Conservation (phyloP, 2,329 filamentous ascomycete species). For the Fusarium buxicola region DNA sequence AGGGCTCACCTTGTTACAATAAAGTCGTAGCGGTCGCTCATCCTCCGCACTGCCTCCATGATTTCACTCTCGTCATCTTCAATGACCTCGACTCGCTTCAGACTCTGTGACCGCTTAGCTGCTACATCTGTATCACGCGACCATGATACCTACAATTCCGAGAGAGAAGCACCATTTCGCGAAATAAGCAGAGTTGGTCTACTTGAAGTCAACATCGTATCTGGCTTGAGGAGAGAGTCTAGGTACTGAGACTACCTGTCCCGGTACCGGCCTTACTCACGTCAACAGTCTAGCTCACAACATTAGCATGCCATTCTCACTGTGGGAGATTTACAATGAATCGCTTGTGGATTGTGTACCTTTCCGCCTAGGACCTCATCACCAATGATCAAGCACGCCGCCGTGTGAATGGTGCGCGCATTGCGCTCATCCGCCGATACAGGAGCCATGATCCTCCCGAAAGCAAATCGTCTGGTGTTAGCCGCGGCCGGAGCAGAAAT, state of each 20-base stretch:
- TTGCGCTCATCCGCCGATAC: slow-evolving; percentile 64
- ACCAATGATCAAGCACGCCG: slow-evolving; percentile 94
- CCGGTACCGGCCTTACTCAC: slow-evolving; percentile 46
- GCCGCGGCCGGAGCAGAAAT: slow-evolving; percentile 55
- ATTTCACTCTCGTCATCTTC: slow-evolving; percentile 93
- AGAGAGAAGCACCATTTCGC: slow-evolving; percentile 73
- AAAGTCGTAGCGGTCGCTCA: slow-evolving; percentile 92
- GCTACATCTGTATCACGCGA: background rate
- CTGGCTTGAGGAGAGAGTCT: background rate
- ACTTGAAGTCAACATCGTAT: slow-evolving; percentile 29
- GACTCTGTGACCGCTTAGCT: slow-evolving; percentile 57
- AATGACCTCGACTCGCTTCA: slow-evolving; percentile 93
- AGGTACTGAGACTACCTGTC: background rate
- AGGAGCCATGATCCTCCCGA: slow-evolving; percentile 54
- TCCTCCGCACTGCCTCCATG: slow-evolving; percentile 84
- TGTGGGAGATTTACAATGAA: background rate
- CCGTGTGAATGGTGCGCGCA: slow-evolving; percentile 82
- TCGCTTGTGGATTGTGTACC: slow-evolving; percentile 59
- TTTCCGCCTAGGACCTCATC: slow-evolving; percentile 97
- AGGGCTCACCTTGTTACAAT: slow-evolving; percentile 80
- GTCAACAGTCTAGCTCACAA: slow-evolving; percentile 51
- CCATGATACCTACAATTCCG: slow-evolving; percentile 62
- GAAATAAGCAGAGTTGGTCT: slow-evolving; percentile 74
- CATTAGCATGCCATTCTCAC: slow-evolving; percentile 28
- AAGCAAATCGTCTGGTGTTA: slow-evolving; percentile 51